Evolutionary conservation across 1,284 basidiomycete species (phyloP), one percentile per base, ranked within the genome.

Genomic region (Meira nashicola): DNA sequence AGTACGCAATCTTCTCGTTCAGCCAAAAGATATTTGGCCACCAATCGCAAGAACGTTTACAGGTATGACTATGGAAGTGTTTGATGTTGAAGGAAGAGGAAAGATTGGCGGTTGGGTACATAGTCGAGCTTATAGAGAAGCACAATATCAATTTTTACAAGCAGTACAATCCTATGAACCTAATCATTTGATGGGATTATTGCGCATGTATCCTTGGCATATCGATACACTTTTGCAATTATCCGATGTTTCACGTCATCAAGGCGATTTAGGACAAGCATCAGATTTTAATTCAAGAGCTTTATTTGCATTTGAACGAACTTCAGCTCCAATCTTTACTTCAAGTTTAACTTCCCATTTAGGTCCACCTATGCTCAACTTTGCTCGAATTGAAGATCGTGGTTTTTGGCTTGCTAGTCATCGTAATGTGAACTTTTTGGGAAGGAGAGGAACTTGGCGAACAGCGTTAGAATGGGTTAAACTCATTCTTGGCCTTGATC

Each of bases 401-500:
- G 74, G 70, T 7, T 71, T 78, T 28, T 78, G 67, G 59, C 60
- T 78, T 12, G 75, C 76, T 3, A 61, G 63, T 6, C 76, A 78
- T 58, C 62, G 72, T 1, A 68, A 76, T 39, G 65, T 78, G 11
- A 70, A 68, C 17, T 73, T 71, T 43, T 52, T 77, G 19, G 70
- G 73, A 2, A 50, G 75, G 12, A 51, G 72, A 12, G 76, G 76
- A 0, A 77, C 75, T 8, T 78, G 76, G 76, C 57, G 74, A 3
- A 78, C 76, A 0, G 69, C 76, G 23, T 62, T 78, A 14, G 76
- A 78, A 51, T 78, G 73, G 73, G 55, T 65, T 57, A 78, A 77
- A 58, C 52, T 78, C 43, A 53, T 78, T 7, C 52, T 76, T 1
- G 73, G 67, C 0, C 58, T 75, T 1, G 65, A 66, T 19, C n/a